Conservation (phyloP, 2,329 filamentous ascomycete species). For the Fusarium pseudoanthophilum region DNA sequence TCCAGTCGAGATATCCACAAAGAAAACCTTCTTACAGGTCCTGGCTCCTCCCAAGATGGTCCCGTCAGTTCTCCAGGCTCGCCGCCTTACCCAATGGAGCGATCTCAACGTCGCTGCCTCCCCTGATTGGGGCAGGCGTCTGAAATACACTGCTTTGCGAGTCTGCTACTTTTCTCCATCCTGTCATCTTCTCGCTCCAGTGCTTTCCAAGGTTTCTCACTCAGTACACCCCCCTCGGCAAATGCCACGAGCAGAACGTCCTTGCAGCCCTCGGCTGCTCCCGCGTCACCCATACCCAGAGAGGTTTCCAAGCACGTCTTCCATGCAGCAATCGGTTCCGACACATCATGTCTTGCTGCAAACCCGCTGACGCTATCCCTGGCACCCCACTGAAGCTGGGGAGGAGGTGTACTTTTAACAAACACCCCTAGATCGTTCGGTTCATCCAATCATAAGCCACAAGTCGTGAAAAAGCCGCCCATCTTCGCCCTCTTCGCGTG, state of each 20-base stretch:
- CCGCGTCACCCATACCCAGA: conserved; percentile 39
- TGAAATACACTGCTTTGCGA: conserved; percentile 39
- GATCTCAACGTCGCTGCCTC: conserved; percentile 41
- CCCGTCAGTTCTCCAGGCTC: conserved; percentile 23
- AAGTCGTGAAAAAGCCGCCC: conserved; percentile 58
- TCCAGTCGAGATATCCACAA: conserved; percentile 37
- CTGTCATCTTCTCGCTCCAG: conserved; percentile 29
- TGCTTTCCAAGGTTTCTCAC: conserved; percentile 33
- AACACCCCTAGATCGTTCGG: conserved; percentile 47
- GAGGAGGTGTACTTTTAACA: conserved; percentile 60
- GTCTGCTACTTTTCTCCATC: conserved; percentile 29
- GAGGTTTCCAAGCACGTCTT: conserved; percentile 26
- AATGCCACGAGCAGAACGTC: conserved; percentile 27
- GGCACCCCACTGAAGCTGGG: conserved; percentile 42
- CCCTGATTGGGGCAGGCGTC: conserved; percentile 50
- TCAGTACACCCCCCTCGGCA: conserved; percentile 38
- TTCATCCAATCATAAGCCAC: conserved; percentile 66
- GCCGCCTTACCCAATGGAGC: conserved; percentile 47
- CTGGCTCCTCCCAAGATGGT: conserved; percentile 38
- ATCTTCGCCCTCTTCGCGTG: conserved; percentile 18
- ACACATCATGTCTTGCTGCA: conserved; percentile 40
- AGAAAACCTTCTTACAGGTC: conserved; percentile 34
- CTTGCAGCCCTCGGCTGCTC: conserved; percentile 42
- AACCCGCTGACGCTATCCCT: conserved; percentile 37
- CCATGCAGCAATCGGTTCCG: conserved; percentile 39